These are phyloP conservation scores for Fusarium chlamydosporum DNA, from an alignment of 2,329 filamentous ascomycete genomes.

Conservation along the genomic window DNA sequence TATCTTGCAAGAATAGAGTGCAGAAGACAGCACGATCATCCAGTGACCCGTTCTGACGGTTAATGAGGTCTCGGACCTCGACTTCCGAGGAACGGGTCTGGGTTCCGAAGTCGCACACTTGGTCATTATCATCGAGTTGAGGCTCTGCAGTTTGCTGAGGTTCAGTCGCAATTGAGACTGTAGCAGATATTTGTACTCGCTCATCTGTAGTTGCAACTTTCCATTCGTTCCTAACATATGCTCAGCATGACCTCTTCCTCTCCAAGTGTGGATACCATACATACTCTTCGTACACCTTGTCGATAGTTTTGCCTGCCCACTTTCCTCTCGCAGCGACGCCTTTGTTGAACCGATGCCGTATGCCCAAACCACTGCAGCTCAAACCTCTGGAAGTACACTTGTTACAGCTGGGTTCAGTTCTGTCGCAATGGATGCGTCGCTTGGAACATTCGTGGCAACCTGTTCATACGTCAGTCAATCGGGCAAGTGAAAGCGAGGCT, in stretches of 20 bases:
- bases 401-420: conserved; percentile 40
- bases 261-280: rapidly evolving
- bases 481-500: background rate
- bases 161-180: background rate
- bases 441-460: conserved; percentile 49
- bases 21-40: conserved; percentile 9
- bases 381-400: conserved; percentile 46
- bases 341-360: conserved; percentile 49
- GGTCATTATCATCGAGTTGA: rapidly evolving
- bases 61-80: background rate
- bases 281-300: conserved; percentile 44
- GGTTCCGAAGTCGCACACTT: background rate
- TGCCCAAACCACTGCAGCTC: conserved; percentile 46
- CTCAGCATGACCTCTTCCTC: background rate
- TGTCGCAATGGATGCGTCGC: conserved; percentile 47
- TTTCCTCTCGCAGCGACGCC: conserved; percentile 48
- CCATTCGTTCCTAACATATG: conserved; percentile 17
- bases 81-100: background rate
- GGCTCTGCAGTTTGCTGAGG: rapidly evolving
- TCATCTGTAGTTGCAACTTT: background rate
- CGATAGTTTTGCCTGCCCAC: conserved; percentile 49
- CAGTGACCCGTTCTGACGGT: rapidly evolving
- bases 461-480: rapidly evolving
- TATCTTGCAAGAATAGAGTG: conserved; percentile 16
- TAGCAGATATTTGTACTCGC: background rate